These are phyloP conservation scores for Sanghuangporus sanghuang DNA, from an alignment of 1,284 basidiomycete species.

Conservation along the genomic window DNA sequence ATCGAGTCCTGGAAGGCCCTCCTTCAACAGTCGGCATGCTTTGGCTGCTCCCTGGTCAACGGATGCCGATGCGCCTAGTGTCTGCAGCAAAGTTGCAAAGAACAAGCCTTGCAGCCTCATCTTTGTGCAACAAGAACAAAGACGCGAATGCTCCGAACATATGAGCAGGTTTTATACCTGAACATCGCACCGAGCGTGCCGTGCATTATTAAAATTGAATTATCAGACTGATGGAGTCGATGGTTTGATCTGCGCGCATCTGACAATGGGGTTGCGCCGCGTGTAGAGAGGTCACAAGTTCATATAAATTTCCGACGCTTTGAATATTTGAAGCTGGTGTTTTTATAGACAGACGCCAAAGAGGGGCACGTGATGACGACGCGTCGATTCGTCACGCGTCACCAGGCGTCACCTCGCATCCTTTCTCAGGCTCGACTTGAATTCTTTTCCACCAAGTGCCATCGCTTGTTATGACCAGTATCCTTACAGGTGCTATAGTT, in stretches of 20 bases:
- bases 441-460: neutral
- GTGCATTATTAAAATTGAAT: no score
- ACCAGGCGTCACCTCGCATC: neutral
- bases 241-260: no score
- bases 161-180: no score
- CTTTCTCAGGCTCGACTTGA: neutral
- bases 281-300: no score
- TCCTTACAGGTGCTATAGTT: neutral
- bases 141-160: neutral
- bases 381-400: neutral
- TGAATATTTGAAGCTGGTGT: neutral
- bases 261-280: no score
- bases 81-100: neutral
- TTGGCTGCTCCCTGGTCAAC: neutral
- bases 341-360: neutral
- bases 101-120: neutral
- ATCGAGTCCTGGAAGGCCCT: constrained; percentile 10
- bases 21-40: constrained; percentile 11
- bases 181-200: no score
- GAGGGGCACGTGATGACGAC: neutral
- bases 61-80: neutral
- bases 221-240: no score
- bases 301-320: no score
- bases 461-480: neutral
- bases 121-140: neutral